Evolutionary conservation across 768 basidiomycete species (phyloP).

Genomic region (Clavaria fumosa): DNA sequence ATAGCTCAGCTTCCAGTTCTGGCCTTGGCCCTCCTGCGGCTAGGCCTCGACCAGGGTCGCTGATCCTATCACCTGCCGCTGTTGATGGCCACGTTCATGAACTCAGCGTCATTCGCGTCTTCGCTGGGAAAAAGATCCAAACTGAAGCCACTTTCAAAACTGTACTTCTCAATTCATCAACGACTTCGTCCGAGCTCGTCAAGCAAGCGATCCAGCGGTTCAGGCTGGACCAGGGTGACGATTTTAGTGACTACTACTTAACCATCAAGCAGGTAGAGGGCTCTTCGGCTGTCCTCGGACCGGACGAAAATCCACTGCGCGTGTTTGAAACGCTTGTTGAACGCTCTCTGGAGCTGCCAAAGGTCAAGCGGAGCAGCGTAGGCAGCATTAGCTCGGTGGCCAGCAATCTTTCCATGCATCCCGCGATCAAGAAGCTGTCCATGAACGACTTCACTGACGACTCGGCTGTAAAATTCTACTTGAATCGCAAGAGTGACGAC

Average conservation of each 20-base stretch:
- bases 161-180: slow-evolving; percentile 77
- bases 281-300: slow-evolving; percentile 55
- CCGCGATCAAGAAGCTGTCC: slow-evolving; percentile 83
- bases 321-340: slow-evolving; percentile 81
- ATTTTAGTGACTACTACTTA: slow-evolving; percentile 63
- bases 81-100: slow-evolving; percentile 62
- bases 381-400: slow-evolving; percentile 90
- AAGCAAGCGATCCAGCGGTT: slow-evolving; percentile 92
- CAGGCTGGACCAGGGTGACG: slow-evolving; percentile 51
- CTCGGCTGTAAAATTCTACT: slow-evolving; percentile 90
- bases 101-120: slow-evolving; percentile 89
- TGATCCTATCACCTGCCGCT: slow-evolving; percentile 47
- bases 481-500: slow-evolving; percentile 44
- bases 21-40: slow-evolving; percentile 35
- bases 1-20: slow-evolving; percentile 28
- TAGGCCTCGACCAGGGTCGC: slow-evolving; percentile 61
- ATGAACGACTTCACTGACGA: slow-evolving; percentile 99
- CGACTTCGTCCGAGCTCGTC: slow-evolving; percentile 72
- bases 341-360: slow-evolving; percentile 65
- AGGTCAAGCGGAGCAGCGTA: slow-evolving; percentile 85
- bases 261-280: slow-evolving; percentile 91
- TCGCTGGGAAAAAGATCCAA: slow-evolving; percentile 80
- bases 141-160: slow-evolving; percentile 99
- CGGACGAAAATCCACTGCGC: slow-evolving; percentile 68
- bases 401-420: slow-evolving; percentile 86